Percentiles rank a stretch among this genome's conserved stretches.
These are phyloP conservation scores for Lichenothelia convexa DNA, from an alignment of 495 filamentous ascomycete species.

Conservation along the genomic window DNA sequence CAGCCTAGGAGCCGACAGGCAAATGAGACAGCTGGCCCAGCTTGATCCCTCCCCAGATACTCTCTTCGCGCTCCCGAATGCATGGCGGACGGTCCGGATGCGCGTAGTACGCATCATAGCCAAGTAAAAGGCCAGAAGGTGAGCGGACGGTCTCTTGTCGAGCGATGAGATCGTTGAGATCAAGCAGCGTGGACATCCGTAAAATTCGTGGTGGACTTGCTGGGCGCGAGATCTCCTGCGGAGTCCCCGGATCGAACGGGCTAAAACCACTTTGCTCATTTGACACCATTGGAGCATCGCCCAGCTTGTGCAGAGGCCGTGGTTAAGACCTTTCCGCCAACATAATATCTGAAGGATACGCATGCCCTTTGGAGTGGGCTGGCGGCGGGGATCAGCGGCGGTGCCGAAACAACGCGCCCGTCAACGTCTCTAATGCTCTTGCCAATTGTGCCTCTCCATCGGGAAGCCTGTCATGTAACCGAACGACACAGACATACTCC, in stretches of 20 bases:
- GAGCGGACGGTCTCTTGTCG: slow-evolving; percentile 7
- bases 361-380: too few relatives aligned
- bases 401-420: slow-evolving; percentile 95
- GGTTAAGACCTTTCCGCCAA: too few relatives aligned
- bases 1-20: too few relatives aligned
- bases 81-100: slow-evolving; percentile 17
- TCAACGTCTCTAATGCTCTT: slow-evolving; percentile 82
- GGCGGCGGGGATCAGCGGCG: slow-evolving; percentile 90
- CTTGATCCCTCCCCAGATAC: too few relatives aligned
- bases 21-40: too few relatives aligned
- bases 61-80: slow-evolving; percentile 18
- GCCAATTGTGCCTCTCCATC: slow-evolving; percentile 80
- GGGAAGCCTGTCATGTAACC: slow-evolving; percentile 79
- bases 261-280: too few relatives aligned
- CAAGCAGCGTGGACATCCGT: slow-evolving; percentile 19
- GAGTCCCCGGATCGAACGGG: too few relatives aligned
- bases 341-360: too few relatives aligned
- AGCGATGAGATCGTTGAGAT: slow-evolving; percentile 14
- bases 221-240: too few relatives aligned
- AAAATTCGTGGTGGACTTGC: too few relatives aligned
- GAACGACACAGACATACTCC: slow-evolving; percentile 69
- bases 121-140: slow-evolving; percentile 16
- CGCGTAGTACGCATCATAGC: slow-evolving; percentile 10
- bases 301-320: too few relatives aligned
- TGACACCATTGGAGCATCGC: too few relatives aligned